Percentiles rank a stretch among this genome's conserved stretches.
phyloP scores from a whole-genome alignment of 208 protist genomes.

The Angomonas desouzai region DNA sequence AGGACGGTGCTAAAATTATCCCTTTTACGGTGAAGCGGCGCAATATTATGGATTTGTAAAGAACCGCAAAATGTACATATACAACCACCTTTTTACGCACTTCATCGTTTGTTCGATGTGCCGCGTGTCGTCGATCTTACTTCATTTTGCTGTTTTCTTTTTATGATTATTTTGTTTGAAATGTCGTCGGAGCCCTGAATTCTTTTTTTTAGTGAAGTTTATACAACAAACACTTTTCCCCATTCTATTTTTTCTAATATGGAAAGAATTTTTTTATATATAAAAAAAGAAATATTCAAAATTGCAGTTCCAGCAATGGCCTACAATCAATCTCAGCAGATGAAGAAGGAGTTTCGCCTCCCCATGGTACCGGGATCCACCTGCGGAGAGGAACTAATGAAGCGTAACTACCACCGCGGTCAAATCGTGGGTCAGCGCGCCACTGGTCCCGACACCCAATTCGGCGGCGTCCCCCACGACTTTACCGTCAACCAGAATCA shows the following conservation, averaged over 20 bases:
- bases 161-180: too few species aligned
- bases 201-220: too few species aligned
- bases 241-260: not conserved
- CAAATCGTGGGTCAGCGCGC: constrained; percentile 46
- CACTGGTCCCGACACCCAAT: constrained; percentile 36
- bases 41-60: constrained; percentile 5
- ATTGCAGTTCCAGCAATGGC: constrained; percentile 41
- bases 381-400: constrained; percentile 88
- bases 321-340: constrained; percentile 63
- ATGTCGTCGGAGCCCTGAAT: too few species aligned
- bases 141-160: too few species aligned
- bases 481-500: constrained; percentile 21
- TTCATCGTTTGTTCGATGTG: too few species aligned
- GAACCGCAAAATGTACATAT: too few species aligned
- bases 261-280: not conserved
- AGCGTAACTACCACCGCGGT: constrained; percentile 81
- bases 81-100: too few species aligned
- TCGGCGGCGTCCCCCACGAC: constrained; percentile 59
- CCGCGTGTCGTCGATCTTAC: too few species aligned
- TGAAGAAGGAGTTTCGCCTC: constrained; percentile 88
- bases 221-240: too few species aligned
- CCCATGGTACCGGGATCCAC: constrained; percentile 88
- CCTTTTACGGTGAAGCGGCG: not conserved
- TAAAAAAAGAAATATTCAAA: not conserved
- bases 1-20: not conserved